phyloP scores from a whole-genome alignment of 345 rosid genomes.

The Zanthoxylum bungeanum region DNA sequence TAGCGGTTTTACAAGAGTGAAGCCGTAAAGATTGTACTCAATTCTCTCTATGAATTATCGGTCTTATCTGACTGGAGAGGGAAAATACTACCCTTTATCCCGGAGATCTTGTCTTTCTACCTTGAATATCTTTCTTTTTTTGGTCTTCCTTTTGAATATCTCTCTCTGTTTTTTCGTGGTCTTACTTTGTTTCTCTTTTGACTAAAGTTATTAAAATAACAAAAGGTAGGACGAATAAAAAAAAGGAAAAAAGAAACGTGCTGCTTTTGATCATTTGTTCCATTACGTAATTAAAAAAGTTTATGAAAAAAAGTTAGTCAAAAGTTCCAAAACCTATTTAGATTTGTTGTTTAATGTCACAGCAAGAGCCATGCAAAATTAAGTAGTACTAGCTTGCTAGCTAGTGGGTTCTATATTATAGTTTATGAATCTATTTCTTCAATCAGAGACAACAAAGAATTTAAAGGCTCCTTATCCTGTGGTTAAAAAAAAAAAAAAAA shows the following conservation, averaged over 20 bases:
- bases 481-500: too few relatives aligned
- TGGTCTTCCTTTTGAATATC: neutral
- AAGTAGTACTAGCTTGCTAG: too few relatives aligned
- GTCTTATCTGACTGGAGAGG: too few relatives aligned
- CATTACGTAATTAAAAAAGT: neutral
- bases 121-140: neutral
- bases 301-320: neutral
- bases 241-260: neutral
- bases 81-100: too few relatives aligned
- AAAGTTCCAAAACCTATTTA: neutral
- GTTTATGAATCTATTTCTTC: too few relatives aligned
- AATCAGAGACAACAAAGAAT: neutral
- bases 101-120: too few relatives aligned
- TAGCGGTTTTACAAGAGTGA: too few relatives aligned
- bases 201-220: neutral
- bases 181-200: neutral
- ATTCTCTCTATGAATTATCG: too few relatives aligned
- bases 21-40: too few relatives aligned
- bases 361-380: neutral
- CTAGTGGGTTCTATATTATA: neutral
- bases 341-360: neutral
- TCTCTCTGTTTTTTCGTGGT: too few relatives aligned
- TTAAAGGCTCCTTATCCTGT: neutral
- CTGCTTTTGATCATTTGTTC: neutral
- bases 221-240: neutral